These are phyloP conservation scores for Pezicula neosporulosa DNA, from an alignment of 2,329 filamentous ascomycete genomes.

Conservation along the genomic window DNA sequence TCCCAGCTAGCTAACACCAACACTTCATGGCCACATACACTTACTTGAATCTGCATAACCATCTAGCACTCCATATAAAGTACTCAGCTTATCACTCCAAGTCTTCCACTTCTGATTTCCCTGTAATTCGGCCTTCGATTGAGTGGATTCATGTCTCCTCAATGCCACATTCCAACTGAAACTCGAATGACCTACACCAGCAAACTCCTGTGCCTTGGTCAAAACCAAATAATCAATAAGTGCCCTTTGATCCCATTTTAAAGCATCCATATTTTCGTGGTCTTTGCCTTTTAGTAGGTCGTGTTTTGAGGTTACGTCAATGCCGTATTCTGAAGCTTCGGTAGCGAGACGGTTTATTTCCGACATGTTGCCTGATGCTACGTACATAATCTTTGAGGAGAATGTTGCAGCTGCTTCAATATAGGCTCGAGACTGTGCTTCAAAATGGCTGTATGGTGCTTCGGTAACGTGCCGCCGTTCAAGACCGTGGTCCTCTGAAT, in stretches of 20 bases:
- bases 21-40: constrained; percentile 15
- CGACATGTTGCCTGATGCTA: constrained; percentile 37
- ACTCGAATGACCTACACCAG: constrained; percentile 39
- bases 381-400: constrained; percentile 34
- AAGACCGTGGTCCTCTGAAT: constrained; percentile 23
- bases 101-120: constrained; percentile 5
- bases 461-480: constrained; percentile 28
- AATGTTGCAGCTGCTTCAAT: constrained; percentile 28
- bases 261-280: constrained; percentile 26
- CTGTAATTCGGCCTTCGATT: not conserved
- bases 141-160: constrained; percentile 18
- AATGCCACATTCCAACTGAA: constrained; percentile 45
- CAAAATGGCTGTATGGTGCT: constrained; percentile 23
- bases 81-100: constrained; percentile 17
- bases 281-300: constrained; percentile 36
- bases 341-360: constrained; percentile 33
- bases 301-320: constrained; percentile 39
- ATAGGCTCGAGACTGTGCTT: constrained; percentile 34
- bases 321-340: constrained; percentile 30
- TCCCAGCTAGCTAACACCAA: constrained; percentile 1
- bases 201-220: constrained; percentile 37
- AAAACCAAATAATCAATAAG: constrained; percentile 49
- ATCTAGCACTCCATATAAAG: constrained; percentile 17
- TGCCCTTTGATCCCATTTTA: constrained; percentile 45
- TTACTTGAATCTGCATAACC: constrained; percentile 16